Base-by-base conservation (phyloP, 164 flowering plant species). In the Akebia trifoliata region DNA sequence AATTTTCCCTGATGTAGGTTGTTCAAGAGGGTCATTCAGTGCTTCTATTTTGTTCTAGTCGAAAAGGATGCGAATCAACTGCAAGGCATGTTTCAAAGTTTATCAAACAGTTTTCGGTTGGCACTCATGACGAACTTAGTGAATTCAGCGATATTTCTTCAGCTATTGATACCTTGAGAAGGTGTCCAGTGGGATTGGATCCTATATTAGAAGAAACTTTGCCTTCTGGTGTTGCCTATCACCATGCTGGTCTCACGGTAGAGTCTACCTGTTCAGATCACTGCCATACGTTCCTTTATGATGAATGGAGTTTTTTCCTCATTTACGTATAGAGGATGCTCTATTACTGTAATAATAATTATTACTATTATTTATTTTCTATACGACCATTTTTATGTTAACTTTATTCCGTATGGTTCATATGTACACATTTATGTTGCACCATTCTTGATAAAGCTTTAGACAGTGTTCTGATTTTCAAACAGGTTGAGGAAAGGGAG, bases 181-280 rank as follows among this genome's bases (percentile, higher is more conserved):
- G 78, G 60, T 80, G 81, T 62, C 96, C 97, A 34, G 82, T 79
- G 12, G 97, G 99, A 42, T 58, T 93, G 69, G 99, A 93, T 78
- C 92, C 97, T 50, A 31, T 77, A 64, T 67, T 93, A 35, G 87
- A 83, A 66, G 92, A 90, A 76, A 93, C 95, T 50, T 78, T 93
- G 61, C 96, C 95, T 58, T 67, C 71, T 69, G 97, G 97, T 70
- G 97, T 93, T 62, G 99, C 99, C 44, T 93, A 85, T 75, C 97
- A 90, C 74, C 99, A 93, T 82, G 99, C 95, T 72, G 97, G 99
- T 42, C 95, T 93, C 36, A 93, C 97, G 68, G 99, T 93, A 81
- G 59, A 28, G 9, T 59, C 36, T 42, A 36, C 30, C 38, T 54
- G 36, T 47, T 57, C 17, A 18, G 21, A 17, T 17, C 29, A 21